Evolutionary conservation across 345 rosid species (phyloP).

Genomic region (Acer campestre): DNA sequence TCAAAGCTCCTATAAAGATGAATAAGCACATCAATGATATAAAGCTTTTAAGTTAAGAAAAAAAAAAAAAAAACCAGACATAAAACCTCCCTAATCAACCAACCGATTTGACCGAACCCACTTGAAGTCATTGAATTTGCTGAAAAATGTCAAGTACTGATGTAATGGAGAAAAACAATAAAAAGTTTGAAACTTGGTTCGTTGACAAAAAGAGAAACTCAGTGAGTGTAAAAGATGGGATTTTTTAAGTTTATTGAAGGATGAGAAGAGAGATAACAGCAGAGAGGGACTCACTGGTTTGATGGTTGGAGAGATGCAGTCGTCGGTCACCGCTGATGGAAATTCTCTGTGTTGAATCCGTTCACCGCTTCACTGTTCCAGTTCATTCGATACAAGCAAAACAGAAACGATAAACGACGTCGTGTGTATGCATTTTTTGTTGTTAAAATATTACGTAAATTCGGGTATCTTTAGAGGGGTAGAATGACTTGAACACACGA

Average conservation of each 20-base stretch:
- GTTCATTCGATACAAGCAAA: background rate
- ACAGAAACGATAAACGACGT: background rate
- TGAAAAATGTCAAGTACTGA: background rate
- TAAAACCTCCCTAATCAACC: background rate
- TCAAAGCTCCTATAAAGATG: background rate
- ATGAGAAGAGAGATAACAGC: background rate
- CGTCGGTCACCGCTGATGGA: background rate
- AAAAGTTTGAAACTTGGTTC: background rate
- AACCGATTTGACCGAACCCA: background rate
- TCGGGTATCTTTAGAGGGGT: too few species aligned
- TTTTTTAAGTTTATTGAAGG: background rate
- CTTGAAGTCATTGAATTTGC: background rate
- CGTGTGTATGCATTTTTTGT: background rate
- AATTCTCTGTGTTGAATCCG: background rate
- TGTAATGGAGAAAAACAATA: background rate
- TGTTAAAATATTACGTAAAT: too few species aligned
- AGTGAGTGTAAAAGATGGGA: background rate
- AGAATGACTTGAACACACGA: too few species aligned
- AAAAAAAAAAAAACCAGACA: background rate
- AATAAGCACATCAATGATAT: background rate
- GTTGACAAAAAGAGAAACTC: too few species aligned
- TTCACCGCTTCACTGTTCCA: background rate
- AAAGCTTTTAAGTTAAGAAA: too few species aligned
- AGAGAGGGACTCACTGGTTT: background rate
- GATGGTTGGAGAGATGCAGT: background rate